A percentile compares a stretch with the other conserved stretches of the same genome.
Evolutionary conservation across 192 early-diverging fungal species (phyloP).

Genomic region (Dissophora globulifera): DNA sequence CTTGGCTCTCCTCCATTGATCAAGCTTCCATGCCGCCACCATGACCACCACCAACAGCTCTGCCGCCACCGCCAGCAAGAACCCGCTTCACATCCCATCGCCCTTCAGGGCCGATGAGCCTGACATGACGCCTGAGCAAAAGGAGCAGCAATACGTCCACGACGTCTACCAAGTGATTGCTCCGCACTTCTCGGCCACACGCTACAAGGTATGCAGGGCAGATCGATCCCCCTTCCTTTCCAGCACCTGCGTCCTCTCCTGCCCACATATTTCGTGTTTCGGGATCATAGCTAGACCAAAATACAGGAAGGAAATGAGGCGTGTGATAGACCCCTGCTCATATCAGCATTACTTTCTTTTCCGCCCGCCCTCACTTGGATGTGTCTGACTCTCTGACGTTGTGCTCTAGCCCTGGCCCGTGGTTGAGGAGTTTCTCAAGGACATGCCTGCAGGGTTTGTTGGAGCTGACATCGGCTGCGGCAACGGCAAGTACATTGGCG

Average conservation of each 20-base stretch:
- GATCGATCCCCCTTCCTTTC: no score
- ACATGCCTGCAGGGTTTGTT: conserved; percentile 71
- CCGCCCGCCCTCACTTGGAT: neutral
- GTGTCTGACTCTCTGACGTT: neutral
- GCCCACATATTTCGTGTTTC: conserved; percentile 1
- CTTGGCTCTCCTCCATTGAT: neutral
- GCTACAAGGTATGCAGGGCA: conserved; percentile 81
- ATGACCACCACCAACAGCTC: conserved; percentile 14
- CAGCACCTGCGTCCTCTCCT: no score
- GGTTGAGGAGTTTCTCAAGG: conserved; percentile 82
- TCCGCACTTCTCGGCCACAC: conserved; percentile 90
- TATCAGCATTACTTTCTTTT: neutral
- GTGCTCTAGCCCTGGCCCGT: conserved; percentile 89
- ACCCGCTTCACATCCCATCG: conserved; percentile 41
- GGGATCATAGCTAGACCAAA: conserved; percentile 1
- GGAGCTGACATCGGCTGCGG: conserved; percentile 97
- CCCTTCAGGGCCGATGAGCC: conserved; percentile 33
- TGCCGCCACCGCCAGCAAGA: conserved; percentile 23
- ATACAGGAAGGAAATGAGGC: neutral
- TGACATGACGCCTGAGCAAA: conserved; percentile 44
- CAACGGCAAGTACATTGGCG: conserved; percentile 97
- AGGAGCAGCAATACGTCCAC: conserved; percentile 89
- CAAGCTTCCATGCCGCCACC: neutral
- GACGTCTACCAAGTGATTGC: conserved; percentile 94
- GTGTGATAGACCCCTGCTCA: neutral